Percentiles rank a stretch among this genome's conserved stretches.
These are phyloP conservation scores for Boletus bicolor DNA, from an alignment of 768 basidiomycete species.

Conservation along the genomic window DNA sequence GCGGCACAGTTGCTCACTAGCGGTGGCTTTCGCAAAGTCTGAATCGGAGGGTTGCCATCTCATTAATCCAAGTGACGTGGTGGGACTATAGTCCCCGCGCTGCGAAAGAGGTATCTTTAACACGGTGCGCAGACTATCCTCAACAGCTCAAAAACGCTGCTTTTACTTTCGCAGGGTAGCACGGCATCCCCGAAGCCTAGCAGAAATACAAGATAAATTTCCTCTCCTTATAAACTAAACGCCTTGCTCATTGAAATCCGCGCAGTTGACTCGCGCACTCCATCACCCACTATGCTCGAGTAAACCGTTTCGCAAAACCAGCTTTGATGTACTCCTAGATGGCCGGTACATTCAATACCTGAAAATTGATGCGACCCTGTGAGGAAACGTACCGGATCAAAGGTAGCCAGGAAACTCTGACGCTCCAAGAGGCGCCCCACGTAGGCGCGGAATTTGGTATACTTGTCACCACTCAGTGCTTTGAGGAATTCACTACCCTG, in stretches of 20 bases:
- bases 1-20: no score
- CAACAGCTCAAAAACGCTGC: not conserved
- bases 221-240: not conserved
- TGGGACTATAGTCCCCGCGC: no score
- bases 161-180: not conserved
- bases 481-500: conserved; percentile 45
- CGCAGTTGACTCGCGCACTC: no score
- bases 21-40: no score
- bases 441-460: conserved; percentile 50
- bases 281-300: conserved; percentile 2
- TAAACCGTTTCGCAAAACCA: not conserved
- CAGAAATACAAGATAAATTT: not conserved
- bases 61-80: no score
- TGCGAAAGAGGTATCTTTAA: not conserved
- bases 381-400: conserved; percentile 43
- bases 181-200: not conserved
- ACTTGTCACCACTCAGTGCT: conserved; percentile 40
- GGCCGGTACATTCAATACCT: not conserved
- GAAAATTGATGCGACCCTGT: no score
- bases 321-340: conserved; percentile 14
- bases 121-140: not conserved
- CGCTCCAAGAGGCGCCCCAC: conserved; percentile 44
- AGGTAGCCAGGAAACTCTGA: conserved; percentile 54
- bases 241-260: not conserved
- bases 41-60: no score